Percentiles rank a stretch among this genome's conserved stretches.
phyloP scores from a whole-genome alignment of 176 grass and related monocot species.

The Eleusine indica region DNA sequence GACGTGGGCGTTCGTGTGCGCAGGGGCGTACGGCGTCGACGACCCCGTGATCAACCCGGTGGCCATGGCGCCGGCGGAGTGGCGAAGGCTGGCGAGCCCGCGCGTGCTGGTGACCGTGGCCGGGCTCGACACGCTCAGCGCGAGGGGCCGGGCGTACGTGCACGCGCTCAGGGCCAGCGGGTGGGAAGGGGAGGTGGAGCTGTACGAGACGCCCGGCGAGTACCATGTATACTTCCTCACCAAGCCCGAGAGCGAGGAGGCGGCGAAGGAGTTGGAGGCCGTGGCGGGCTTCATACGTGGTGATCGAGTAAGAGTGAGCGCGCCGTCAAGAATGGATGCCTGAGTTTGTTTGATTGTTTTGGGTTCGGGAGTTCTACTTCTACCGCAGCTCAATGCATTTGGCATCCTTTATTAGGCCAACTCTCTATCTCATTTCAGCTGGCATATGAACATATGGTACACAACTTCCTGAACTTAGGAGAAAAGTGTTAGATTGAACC shows the following conservation, averaged over 20 bases:
- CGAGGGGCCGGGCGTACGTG: slow-evolving; percentile 54
- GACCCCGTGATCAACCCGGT: slow-evolving; percentile 68
- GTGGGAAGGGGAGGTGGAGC: slow-evolving; percentile 47
- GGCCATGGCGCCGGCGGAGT: slow-evolving; percentile 37
- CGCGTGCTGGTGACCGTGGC: slow-evolving; percentile 70
- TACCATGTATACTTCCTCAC: slow-evolving; percentile 60
- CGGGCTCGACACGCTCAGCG: slow-evolving; percentile 47
- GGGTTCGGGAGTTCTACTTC: background rate
- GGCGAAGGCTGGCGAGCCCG: slow-evolving; percentile 38
- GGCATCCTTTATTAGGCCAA: background rate
- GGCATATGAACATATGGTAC: too few relatives aligned
- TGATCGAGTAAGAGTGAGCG: background rate
- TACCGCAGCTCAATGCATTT: background rate
- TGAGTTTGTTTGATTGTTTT: background rate
- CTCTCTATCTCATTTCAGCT: background rate
- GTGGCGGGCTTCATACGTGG: slow-evolving; percentile 54
- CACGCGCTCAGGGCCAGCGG: slow-evolving; percentile 45
- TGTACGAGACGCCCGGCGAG: slow-evolving; percentile 69
- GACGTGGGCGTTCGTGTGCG: slow-evolving; percentile 58
- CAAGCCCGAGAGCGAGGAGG: slow-evolving; percentile 45
- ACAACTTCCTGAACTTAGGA: too few relatives aligned
- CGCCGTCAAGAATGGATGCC: slow-evolving; percentile 10
- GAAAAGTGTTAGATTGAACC: too few relatives aligned
- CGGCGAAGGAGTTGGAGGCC: slow-evolving; percentile 51
- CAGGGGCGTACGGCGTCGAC: slow-evolving; percentile 42